Percentiles rank a stretch among this genome's conserved stretches.
Evolutionary conservation across 2,329 filamentous ascomycete species (phyloP).

Genomic region (Curvularia sp.): DNA sequence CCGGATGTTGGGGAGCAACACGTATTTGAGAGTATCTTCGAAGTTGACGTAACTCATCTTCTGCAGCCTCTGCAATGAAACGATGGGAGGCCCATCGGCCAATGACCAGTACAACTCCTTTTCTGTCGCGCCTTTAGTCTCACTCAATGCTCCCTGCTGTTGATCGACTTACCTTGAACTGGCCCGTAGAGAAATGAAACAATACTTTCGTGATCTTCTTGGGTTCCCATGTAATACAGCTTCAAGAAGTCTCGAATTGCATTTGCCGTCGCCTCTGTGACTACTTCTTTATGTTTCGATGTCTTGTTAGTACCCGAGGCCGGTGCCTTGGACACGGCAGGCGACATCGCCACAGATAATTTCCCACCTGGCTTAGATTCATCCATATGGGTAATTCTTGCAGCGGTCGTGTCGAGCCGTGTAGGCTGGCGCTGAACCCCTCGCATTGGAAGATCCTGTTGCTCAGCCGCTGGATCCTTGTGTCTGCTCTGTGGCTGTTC

Average conservation of each 20-base stretch:
- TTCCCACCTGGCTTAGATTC: background rate
- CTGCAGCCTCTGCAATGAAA: background rate
- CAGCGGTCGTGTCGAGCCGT: background rate
- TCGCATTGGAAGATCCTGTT: background rate
- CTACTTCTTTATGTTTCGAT: background rate
- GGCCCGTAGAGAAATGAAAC: background rate
- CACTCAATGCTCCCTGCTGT: background rate
- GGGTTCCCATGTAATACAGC: background rate
- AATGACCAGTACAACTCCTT: background rate
- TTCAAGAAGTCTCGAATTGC: conserved; percentile 1
- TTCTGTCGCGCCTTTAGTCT: background rate
- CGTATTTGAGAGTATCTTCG: background rate
- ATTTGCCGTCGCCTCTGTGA: background rate
- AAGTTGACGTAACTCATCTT: background rate
- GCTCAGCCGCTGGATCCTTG: background rate
- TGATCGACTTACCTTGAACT: background rate
- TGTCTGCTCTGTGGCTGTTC: background rate
- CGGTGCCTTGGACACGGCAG: background rate
- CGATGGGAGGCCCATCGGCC: background rate
- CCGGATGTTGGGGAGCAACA: background rate
- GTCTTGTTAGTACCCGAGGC: background rate
- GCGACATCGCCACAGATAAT: background rate
- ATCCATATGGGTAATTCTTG: background rate
- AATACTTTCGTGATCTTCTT: background rate
- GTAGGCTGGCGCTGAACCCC: background rate